These are phyloP conservation scores for Trypanosoma brucei DNA, from an alignment of 208 protist species.

Conservation along the genomic window DNA sequence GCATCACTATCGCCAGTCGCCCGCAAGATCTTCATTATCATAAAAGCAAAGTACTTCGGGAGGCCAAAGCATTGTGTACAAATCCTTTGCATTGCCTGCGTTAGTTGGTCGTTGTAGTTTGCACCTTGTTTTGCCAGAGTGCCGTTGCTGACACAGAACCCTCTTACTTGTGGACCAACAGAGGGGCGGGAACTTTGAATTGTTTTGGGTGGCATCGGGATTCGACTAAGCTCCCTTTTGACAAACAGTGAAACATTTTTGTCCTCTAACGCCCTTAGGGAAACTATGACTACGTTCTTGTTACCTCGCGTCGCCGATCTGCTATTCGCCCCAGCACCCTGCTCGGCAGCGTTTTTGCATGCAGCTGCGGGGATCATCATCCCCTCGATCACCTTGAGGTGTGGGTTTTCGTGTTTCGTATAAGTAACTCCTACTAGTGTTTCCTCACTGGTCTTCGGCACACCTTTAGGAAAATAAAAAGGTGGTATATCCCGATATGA, in stretches of 20 bases:
- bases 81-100: conserved; percentile 62
- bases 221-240: conserved; percentile 62
- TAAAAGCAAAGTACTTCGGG: conserved; percentile 77
- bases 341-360: conserved; percentile 23
- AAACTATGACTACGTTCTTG: conserved; percentile 31
- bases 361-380: conserved; percentile 29
- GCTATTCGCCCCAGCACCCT: conserved; percentile 13
- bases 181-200: conserved; percentile 32
- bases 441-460: conserved; percentile 30
- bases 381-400: conserved; percentile 58
- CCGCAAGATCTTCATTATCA: conserved; percentile 60
- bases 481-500: conserved; percentile 75
- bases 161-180: conserved; percentile 27
- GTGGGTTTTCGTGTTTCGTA: conserved; percentile 61
- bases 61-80: conserved; percentile 79
- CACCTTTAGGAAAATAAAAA: conserved; percentile 81
- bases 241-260: conserved; percentile 51
- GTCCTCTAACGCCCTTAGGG: conserved; percentile 58
- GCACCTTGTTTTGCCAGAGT: conserved; percentile 40
- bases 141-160: conserved; percentile 8
- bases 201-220: conserved; percentile 40
- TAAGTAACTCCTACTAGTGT: conserved; percentile 43
- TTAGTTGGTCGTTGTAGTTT: conserved; percentile 52
- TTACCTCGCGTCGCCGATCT: neutral
- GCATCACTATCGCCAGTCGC: conserved; percentile 19